Evolutionary conservation across 2,329 filamentous ascomycete species (phyloP), one percentile per base, ranked within the genome.

Genomic region (Gaeumannomyces sp.): DNA sequence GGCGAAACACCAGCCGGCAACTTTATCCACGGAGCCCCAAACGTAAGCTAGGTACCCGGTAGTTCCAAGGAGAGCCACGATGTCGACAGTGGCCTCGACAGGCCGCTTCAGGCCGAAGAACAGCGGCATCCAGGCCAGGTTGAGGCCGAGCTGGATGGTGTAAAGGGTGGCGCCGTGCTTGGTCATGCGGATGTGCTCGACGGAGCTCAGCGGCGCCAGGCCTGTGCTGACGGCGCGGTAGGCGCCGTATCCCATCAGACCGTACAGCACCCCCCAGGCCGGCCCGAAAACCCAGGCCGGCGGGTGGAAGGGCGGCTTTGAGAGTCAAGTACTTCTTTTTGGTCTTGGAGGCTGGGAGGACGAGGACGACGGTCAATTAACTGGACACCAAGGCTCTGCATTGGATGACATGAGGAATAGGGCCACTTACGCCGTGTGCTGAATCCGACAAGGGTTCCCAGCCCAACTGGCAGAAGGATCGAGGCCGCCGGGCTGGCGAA

Each of bases 111-210:
- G 73, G n/a, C 85, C 83, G 74, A 97, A 97, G 83, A 97, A 97
- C 14, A 97, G 83, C 16, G 94, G 94, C 85, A 93, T 97, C 92
- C 92, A 98, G 64, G 89, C 76, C 35, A 96, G 80, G 75, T 97
- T 97, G 63, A 97, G 81, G 14, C 84, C 90, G 8, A 97, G 87
- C 77, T 97, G 93, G 66, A 93, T 81, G 2, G 90, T 91, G 80
- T 97, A 97, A 35, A 97, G 83, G 0, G 89, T 91, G 65, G 91
- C 89, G 69, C 88, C 89, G 69, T 87, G 82, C 73, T 85, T 85
- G 63, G 89, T 86, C 64, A 85, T 77, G 50, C 79, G 76, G 61
- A 85, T 81, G n/a, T 83, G 85, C 56, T 78, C 75, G 35, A 83
- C 78, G 50, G 81, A 79, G 53, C 83, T 75, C 56, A 81, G 73